Evolutionary conservation across 2,329 filamentous ascomycete genomes (phyloP).

Genomic region (Trichoderma cornu-damae): DNA sequence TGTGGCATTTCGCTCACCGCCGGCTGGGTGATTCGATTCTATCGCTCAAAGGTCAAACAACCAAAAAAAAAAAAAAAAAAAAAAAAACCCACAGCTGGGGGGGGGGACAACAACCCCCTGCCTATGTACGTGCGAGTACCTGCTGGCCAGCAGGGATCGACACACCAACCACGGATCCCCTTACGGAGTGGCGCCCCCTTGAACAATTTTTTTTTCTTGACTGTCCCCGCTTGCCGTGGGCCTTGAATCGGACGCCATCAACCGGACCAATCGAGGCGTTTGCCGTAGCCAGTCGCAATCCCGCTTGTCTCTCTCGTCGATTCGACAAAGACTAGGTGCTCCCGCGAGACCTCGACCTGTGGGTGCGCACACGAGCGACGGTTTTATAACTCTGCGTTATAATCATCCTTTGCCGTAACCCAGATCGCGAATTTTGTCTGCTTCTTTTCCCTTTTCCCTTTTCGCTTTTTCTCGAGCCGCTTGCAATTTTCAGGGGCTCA

Average conservation of each 20-base stretch:
- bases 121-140: too few species aligned
- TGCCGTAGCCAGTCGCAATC: slow-evolving; percentile 17
- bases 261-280: slow-evolving; percentile 9
- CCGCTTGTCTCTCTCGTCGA: slow-evolving; percentile 16
- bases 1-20: slow-evolving; percentile 9
- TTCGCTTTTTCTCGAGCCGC: background rate
- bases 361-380: background rate
- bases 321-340: slow-evolving; percentile 9
- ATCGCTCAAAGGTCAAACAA: too few species aligned
- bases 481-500: slow-evolving; percentile 5
- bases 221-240: slow-evolving; percentile 15
- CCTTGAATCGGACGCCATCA: slow-evolving; percentile 12
- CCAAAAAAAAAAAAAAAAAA: too few species aligned
- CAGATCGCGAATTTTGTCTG: slow-evolving; percentile 15
- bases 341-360: slow-evolving; percentile 3
- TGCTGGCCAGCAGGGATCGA: slow-evolving; percentile 6
- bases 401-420: slow-evolving; percentile 1
- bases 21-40: slow-evolving; percentile 15
- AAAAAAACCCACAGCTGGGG: slow-evolving; percentile 5
- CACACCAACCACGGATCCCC: slow-evolving; percentile 12
- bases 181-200: slow-evolving; percentile 1
- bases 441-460: background rate
- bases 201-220: background rate
- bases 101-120: background rate
- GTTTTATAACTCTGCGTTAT: slow-evolving; percentile 14